These are phyloP conservation scores for Metschnikowia noctiluminum DNA, from an alignment of 805 yeast genomes.

Conservation along the genomic window DNA sequence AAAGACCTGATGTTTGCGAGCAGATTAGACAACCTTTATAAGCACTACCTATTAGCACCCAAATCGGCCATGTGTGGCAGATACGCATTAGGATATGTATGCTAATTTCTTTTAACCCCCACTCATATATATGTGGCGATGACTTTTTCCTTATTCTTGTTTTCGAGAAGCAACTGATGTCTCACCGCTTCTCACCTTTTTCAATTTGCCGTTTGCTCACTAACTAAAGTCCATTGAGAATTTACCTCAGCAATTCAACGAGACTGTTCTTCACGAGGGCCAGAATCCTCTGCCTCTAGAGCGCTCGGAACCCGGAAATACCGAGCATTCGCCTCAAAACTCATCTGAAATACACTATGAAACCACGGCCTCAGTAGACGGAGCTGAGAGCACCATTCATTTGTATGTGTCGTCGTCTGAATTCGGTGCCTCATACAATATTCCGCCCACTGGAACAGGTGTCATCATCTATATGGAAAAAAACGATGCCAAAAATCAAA, in stretches of 20 bases:
- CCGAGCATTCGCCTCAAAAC: neutral
- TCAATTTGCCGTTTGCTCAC: neutral
- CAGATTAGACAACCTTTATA: too few species aligned
- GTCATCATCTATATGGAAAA: constrained; percentile 30
- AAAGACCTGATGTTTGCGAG: too few species aligned
- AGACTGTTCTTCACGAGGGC: constrained; percentile 6
- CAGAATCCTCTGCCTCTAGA: neutral
- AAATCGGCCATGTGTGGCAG: constrained; percentile 16
- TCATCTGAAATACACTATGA: constrained; percentile 3
- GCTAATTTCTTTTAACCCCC: constrained; percentile 1
- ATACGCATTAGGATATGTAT: constrained; percentile 18
- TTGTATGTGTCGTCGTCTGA: constrained; percentile 5
- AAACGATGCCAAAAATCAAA: neutral
- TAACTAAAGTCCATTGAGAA: constrained; percentile 15
- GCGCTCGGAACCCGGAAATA: neutral
- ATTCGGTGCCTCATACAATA: constrained; percentile 47
- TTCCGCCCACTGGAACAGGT: constrained; percentile 60
- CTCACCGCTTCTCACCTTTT: neutral
- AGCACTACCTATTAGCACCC: too few species aligned
- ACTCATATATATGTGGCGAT: too few species aligned
- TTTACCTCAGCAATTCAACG: constrained; percentile 11
- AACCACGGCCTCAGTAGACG: constrained; percentile 4
- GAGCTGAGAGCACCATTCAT: constrained; percentile 4
- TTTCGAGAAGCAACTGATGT: neutral
- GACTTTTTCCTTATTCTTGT: neutral